These are phyloP conservation scores for Arthroderma sp. DNA, from an alignment of 2,329 filamentous ascomycete species.

Conservation along the genomic window DNA sequence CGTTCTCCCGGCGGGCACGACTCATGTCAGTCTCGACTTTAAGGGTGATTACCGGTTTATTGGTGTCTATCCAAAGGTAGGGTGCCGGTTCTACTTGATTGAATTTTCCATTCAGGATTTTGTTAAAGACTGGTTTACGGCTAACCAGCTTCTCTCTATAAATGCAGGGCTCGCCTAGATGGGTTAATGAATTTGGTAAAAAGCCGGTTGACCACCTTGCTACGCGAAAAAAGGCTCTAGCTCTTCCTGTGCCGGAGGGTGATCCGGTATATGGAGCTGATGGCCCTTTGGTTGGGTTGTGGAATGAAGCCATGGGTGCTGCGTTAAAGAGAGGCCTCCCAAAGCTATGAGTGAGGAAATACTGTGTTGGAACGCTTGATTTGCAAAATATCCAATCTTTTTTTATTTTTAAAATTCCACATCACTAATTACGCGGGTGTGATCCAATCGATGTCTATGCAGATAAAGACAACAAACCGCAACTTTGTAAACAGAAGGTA, in stretches of 20 bases:
- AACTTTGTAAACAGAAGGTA: too few species aligned
- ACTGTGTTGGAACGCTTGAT: too few species aligned
- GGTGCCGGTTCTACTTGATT: background rate
- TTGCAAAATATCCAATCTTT: too few species aligned
- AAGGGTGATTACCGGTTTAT: slow-evolving; percentile 22
- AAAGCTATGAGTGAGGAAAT: too few species aligned
- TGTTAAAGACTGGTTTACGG: background rate
- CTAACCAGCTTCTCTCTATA: background rate
- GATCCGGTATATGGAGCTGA: slow-evolving; percentile 14
- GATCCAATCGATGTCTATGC: too few species aligned
- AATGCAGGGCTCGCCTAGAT: slow-evolving; percentile 12
- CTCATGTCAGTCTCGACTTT: slow-evolving; percentile 21
- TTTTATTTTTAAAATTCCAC: too few species aligned
- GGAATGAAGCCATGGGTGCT: slow-evolving; percentile 5
- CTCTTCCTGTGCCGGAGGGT: slow-evolving; percentile 11
- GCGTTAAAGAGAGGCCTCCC: background rate
- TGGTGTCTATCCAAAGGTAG: slow-evolving; percentile 24
- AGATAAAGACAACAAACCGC: too few species aligned
- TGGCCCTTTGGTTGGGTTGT: slow-evolving; percentile 13
- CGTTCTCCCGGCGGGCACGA: slow-evolving; percentile 23
- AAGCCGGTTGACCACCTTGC: slow-evolving; percentile 9
- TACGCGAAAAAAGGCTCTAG: slow-evolving; percentile 8
- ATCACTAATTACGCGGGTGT: too few species aligned
- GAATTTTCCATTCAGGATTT: background rate
- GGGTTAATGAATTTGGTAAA: slow-evolving; percentile 15